These are phyloP conservation scores for Spiromastix sp. DNA, from an alignment of 2,329 filamentous ascomycete genomes.

Conservation along the genomic window DNA sequence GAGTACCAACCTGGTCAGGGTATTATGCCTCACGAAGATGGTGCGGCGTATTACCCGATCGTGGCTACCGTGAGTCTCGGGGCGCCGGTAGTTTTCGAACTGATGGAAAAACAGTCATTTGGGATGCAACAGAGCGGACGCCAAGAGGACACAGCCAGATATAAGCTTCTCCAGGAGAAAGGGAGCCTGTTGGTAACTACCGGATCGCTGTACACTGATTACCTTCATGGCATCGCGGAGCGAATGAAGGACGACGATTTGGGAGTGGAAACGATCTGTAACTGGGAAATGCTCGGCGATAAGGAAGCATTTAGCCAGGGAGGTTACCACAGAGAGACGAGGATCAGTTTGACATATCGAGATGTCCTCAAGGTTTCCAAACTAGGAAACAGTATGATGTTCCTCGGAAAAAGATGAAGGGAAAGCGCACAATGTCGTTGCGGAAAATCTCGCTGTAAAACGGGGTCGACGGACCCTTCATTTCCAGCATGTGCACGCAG, in stretches of 20 bases:
- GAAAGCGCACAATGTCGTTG: conserved; percentile 11
- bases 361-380: conserved; percentile 78
- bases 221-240: conserved; percentile 50
- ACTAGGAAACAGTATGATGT: conserved; percentile 56
- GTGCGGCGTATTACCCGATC: conserved; percentile 71
- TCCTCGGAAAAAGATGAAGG: conserved; percentile 26
- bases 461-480: too few relatives aligned
- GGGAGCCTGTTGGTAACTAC: conserved; percentile 56
- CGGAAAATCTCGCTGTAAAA: too few relatives aligned
- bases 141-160: conserved; percentile 30
- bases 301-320: conserved; percentile 27
- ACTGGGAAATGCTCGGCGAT: conserved; percentile 47
- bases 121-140: conserved; percentile 3
- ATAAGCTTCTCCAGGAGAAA: conserved; percentile 69
- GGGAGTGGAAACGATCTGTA: conserved; percentile 39
- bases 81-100: conserved; percentile 63
- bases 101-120: conserved; percentile 50
- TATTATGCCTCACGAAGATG: conserved; percentile 98
- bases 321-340: conserved; percentile 37
- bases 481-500: too few relatives aligned
- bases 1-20: conserved; percentile 80
- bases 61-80: conserved; percentile 88
- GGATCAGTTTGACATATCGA: conserved; percentile 57
- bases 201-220: conserved; percentile 43
- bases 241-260: conserved; percentile 54